Base-by-base conservation (phyloP, 306 rosid genomes). In the Cajanus cajan region DNA sequence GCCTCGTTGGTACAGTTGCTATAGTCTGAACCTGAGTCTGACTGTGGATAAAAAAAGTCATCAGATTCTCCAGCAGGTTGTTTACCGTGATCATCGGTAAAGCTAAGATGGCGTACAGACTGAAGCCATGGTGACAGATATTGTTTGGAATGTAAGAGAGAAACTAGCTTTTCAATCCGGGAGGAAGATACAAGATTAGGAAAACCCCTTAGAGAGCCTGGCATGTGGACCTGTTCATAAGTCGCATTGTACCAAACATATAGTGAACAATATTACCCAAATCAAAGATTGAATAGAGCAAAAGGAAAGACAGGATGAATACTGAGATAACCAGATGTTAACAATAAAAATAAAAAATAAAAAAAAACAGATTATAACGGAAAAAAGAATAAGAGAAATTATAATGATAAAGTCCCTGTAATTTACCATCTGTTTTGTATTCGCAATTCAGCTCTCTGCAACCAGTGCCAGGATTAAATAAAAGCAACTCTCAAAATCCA, bases 41-140 rank as follows among this genome's bases (percentile, higher is more conserved):
- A 22, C 19, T 33, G 59, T n/a, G 15, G 33, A 57, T 4, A 39
- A 0, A 18, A 55, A 55, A 75, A 39, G 5, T 74, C 90, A 65
- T 81, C 87, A 15, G 83, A 74, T 22, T 68, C 71, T 80, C 70
- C 47, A 25, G 43, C 5, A 4, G 57, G 39, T 7, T 66, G 67
- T 65, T 61, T 62, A 73, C 76, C 31, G 18, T 16, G 59, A 40
- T 85, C 81, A 37, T 74, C 40, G 2, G 52, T 5, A 70, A 85
- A 85, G 86, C 88, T 87, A 34, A 87, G 87, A 28, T 82, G 74
- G 47, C 86, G 87, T 0, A 84, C 61, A 40, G 76, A 39, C 25
- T 31, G 68, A 84, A 75, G 43, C 81, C 82, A 82, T 4, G 22
- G 70, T 0, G 66, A 44, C n/a, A 65, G 55, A 82, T 4, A 14